Conservation (phyloP, 306 rosid genomes). For the Vigna nakashimae region DNA sequence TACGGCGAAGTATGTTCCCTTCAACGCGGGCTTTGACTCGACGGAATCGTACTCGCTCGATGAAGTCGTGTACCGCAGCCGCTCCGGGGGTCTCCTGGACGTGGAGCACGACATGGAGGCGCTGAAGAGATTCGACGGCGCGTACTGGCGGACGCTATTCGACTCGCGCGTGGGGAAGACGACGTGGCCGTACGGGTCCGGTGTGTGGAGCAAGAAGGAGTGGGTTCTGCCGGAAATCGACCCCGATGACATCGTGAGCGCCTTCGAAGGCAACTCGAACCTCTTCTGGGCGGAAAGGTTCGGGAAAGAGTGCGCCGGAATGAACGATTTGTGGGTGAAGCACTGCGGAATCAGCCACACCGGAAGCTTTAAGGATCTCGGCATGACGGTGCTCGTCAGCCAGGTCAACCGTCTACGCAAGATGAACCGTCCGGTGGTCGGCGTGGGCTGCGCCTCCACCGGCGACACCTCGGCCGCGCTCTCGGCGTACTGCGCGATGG, state of each 20-base stretch:
- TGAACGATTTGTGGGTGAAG: conserved; percentile 90
- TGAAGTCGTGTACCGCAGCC: conserved; percentile 85
- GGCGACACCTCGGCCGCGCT: conserved; percentile 86
- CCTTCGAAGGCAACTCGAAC: conserved; percentile 86
- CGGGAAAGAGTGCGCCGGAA: conserved; percentile 75
- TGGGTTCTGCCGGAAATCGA: conserved; percentile 89
- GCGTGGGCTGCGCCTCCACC: conserved; percentile 86
- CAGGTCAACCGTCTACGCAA: conserved; percentile 78
- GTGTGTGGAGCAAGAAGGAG: conserved; percentile 92
- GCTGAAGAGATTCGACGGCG: conserved; percentile 64
- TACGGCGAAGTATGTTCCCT: conserved; percentile 81
- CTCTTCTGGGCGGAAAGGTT: conserved; percentile 91
- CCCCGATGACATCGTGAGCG: conserved; percentile 70
- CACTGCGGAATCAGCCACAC: conserved; percentile 87
- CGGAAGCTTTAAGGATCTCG: conserved; percentile 80
- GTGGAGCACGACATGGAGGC: conserved; percentile 83
- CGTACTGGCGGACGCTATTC: conserved; percentile 74
- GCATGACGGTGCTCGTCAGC: conserved; percentile 84
- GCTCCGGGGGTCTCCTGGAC: conserved; percentile 79
- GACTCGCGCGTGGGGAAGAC: conserved; percentile 94
- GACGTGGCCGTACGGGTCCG: conserved; percentile 91
- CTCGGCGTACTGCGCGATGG: conserved; percentile 82
- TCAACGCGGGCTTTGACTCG: conserved; percentile 57
- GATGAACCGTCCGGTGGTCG: conserved; percentile 67
- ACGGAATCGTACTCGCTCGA: conserved; percentile 80